A percentile compares a stretch with the other conserved stretches of the same genome.
These are phyloP conservation scores for Clausena lansium DNA, from an alignment of 345 rosid species.

Conservation along the genomic window DNA sequence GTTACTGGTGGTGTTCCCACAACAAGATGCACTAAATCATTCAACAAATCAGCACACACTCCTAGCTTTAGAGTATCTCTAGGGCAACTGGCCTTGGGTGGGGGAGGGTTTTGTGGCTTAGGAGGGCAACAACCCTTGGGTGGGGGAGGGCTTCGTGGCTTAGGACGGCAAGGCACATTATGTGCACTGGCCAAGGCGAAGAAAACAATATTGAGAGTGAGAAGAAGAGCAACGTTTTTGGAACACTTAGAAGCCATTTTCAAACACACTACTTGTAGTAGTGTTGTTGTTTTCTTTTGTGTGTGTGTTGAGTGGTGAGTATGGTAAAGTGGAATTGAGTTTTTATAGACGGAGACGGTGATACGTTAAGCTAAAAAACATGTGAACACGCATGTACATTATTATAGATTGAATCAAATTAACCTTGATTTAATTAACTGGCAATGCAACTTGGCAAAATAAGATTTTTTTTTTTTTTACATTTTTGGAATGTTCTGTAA, in stretches of 20 bases:
- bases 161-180: slow-evolving; percentile 1
- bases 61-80: slow-evolving; percentile 18
- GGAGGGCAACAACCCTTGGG: neutral
- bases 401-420: slow-evolving; percentile 1
- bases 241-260: slow-evolving; percentile 28
- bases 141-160: neutral
- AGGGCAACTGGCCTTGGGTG: slow-evolving; percentile 12
- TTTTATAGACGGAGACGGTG: slow-evolving; percentile 14
- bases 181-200: slow-evolving; percentile 25
- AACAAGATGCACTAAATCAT: slow-evolving; percentile 10
- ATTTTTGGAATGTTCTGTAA: slow-evolving; percentile 9
- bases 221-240: slow-evolving; percentile 15
- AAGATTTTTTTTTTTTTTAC: neutral
- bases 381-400: slow-evolving; percentile 14
- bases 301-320: neutral
- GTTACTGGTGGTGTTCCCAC: slow-evolving; percentile 12
- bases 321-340: neutral
- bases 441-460: slow-evolving; percentile 20
- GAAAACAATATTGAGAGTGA: slow-evolving; percentile 23
- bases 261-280: too few species aligned
- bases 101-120: neutral
- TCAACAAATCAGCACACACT: slow-evolving; percentile 12
- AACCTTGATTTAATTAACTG: slow-evolving; percentile 2
- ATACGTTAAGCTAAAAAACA: neutral
- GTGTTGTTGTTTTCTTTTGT: neutral